A percentile compares a stretch with the other conserved stretches of the same genome.
phyloP scores from a whole-genome alignment of 305 asterid genomes.

The Fraxinus albicans region DNA sequence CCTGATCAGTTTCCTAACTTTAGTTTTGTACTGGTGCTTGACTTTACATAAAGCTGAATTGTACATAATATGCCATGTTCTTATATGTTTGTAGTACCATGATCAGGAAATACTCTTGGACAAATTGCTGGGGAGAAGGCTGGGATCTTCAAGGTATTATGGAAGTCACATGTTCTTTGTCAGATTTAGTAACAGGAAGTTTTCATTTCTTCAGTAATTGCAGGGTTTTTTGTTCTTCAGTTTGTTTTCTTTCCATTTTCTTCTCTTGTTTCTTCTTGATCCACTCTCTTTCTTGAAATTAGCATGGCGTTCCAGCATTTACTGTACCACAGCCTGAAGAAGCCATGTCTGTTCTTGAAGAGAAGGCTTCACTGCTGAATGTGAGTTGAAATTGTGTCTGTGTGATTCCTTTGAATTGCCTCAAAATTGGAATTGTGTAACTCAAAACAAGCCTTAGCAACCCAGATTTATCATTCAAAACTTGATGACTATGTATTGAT shows the following conservation, averaged over 20 bases:
- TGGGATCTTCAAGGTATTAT: slow-evolving; percentile 86
- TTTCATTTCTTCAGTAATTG: neutral
- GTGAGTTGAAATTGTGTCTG: slow-evolving; percentile 50
- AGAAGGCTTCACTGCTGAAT: slow-evolving; percentile 71
- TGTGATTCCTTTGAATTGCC: slow-evolving; percentile 11
- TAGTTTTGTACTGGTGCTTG: slow-evolving; percentile 9
- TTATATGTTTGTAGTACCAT: slow-evolving; percentile 24
- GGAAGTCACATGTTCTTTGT: slow-evolving; percentile 3
- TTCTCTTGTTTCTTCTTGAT: slow-evolving; percentile 18
- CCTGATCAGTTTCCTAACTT: neutral
- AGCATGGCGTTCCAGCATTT: slow-evolving; percentile 87
- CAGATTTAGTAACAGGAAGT: slow-evolving; percentile 8
- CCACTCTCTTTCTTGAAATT: slow-evolving; percentile 18
- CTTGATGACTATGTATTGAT: slow-evolving; percentile 10
- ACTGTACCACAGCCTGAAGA: slow-evolving; percentile 93
- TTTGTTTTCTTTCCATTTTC: slow-evolving; percentile 22
- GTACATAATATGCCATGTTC: slow-evolving; percentile 11
- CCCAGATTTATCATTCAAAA: slow-evolving; percentile 8
- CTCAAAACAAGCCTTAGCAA: neutral
- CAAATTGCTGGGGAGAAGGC: slow-evolving; percentile 97
- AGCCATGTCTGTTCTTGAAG: slow-evolving; percentile 88
- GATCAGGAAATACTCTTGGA: slow-evolving; percentile 88
- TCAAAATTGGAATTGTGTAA: neutral
- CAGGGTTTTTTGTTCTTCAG: neutral
- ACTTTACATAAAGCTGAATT: neutral